Evolutionary conservation across 768 basidiomycete genomes (phyloP).

Genomic region (Podaxis rugospora): DNA sequence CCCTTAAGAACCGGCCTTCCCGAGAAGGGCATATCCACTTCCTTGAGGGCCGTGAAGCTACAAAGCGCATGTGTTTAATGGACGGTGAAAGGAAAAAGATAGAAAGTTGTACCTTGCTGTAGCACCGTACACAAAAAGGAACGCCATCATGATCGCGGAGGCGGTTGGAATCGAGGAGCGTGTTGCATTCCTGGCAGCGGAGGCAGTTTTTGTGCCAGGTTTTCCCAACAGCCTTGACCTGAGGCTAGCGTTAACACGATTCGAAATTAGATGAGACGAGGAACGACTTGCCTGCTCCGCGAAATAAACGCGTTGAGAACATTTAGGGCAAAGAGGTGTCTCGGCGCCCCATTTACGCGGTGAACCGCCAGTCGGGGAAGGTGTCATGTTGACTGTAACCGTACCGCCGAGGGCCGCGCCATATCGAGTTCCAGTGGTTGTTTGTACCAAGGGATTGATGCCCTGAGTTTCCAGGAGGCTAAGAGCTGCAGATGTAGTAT

Average conservation of each 20-base stretch:
- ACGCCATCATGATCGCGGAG: conserved; percentile 74
- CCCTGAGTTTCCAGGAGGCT: conserved; percentile 16
- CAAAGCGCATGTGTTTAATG: not conserved
- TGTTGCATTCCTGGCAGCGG: conserved; percentile 70
- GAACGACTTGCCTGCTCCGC: conserved; percentile 62
- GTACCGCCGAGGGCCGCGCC: conserved; percentile 46
- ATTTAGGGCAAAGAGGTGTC: conserved; percentile 63
- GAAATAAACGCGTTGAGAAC: conserved; percentile 77
- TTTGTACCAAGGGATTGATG: conserved; percentile 25
- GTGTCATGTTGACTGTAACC: conserved; percentile 27
- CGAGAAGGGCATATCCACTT: conserved; percentile 67
- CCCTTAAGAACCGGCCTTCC: conserved; percentile 31
- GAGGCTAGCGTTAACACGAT: not conserved
- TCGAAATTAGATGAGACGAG: not conserved
- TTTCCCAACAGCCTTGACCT: conserved; percentile 81
- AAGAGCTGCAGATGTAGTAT: conserved; percentile 13
- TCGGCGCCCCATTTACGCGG: conserved; percentile 50
- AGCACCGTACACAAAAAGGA: conserved; percentile 69
- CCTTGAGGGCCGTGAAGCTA: conserved; percentile 75
- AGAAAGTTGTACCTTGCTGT: conserved; percentile 48
- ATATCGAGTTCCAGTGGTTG: conserved; percentile 62
- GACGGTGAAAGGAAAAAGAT: not conserved
- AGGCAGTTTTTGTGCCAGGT: conserved; percentile 77
- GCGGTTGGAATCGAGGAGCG: conserved; percentile 64
- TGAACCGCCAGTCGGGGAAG: conserved; percentile 27